A percentile compares a stretch with the other conserved stretches of the same genome.
Conservation (phyloP, 108 stramenopile species). For the Epithemia pelagica region DNA sequence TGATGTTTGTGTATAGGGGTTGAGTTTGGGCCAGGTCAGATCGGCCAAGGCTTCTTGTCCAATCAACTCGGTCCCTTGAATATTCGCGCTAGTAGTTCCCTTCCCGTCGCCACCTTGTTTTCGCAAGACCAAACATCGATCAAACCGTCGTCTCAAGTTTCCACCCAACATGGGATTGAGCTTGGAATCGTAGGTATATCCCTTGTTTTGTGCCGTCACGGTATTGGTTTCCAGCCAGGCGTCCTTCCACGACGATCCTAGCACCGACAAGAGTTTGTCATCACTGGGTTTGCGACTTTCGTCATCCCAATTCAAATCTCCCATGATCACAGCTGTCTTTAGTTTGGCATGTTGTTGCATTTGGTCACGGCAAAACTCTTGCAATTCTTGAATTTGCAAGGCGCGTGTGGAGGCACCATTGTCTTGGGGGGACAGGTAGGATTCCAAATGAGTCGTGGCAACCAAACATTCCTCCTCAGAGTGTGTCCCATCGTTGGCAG, state of each 20-base stretch:
- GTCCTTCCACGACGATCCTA: slow-evolving; percentile 36
- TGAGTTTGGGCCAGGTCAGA: slow-evolving; percentile 36
- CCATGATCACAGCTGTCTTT: slow-evolving; percentile 37
- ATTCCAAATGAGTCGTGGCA: slow-evolving; percentile 59
- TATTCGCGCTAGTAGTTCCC: slow-evolving; percentile 9
- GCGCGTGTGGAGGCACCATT: slow-evolving; percentile 38
- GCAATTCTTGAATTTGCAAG: slow-evolving; percentile 27
- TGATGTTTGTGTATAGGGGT: slow-evolving; percentile 25
- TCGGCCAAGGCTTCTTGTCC: slow-evolving; percentile 35
- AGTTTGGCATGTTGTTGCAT: slow-evolving; percentile 16
- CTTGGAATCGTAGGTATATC: slow-evolving; percentile 55
- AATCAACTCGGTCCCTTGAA: slow-evolving; percentile 13
- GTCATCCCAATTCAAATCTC: slow-evolving; percentile 73
- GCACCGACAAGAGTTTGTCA: slow-evolving; percentile 19
- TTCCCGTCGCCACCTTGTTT: neutral
- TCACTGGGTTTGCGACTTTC: slow-evolving; percentile 26
- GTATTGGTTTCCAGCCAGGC: slow-evolving; percentile 13
- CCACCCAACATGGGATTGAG: slow-evolving; percentile 52
- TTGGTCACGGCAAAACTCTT: slow-evolving; percentile 27
- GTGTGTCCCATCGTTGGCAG: neutral
- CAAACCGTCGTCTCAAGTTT: slow-evolving; percentile 50
- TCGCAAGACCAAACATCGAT: slow-evolving; percentile 28
- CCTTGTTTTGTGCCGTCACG: slow-evolving; percentile 3
- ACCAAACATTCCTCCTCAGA: slow-evolving; percentile 10
- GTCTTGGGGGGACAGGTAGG: slow-evolving; percentile 19